Conservation (phyloP, 2,329 filamentous ascomycete genomes). For the Paracamarosporium sp. region DNA sequence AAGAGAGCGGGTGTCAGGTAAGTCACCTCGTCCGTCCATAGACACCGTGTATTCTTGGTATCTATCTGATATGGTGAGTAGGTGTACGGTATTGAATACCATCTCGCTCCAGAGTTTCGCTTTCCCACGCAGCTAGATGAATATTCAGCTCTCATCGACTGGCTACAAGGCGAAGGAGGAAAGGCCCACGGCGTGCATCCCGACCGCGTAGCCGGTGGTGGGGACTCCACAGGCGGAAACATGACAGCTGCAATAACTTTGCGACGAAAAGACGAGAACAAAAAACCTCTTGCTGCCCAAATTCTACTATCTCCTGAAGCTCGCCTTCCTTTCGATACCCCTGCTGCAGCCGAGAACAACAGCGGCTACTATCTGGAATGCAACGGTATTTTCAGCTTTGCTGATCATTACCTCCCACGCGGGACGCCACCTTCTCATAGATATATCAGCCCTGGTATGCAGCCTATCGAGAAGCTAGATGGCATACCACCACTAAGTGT, state of each 20-base stretch:
- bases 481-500: background rate
- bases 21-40: slow-evolving; percentile 28
- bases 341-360: background rate
- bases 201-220: slow-evolving; percentile 37
- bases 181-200: slow-evolving; percentile 31
- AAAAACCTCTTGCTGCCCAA: slow-evolving; percentile 33
- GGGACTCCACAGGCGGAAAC: slow-evolving; percentile 46
- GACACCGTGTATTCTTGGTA: slow-evolving; percentile 19
- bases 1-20: slow-evolving; percentile 14
- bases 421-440: background rate
- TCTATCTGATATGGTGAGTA: slow-evolving; percentile 9
- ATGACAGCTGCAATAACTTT: slow-evolving; percentile 44
- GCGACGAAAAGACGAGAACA: slow-evolving; percentile 31
- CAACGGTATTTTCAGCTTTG: background rate
- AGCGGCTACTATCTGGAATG: background rate
- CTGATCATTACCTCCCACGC: background rate
- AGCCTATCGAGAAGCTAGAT: background rate
- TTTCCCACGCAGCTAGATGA: slow-evolving; percentile 45
- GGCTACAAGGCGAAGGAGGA: slow-evolving; percentile 30
- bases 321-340: slow-evolving; percentile 17
- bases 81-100: slow-evolving; percentile 45
- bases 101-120: slow-evolving; percentile 40
- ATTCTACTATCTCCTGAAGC: slow-evolving; percentile 47
- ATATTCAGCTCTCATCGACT: slow-evolving; percentile 39
- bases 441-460: background rate